Evolutionary conservation across 768 basidiomycete genomes (phyloP).

Genomic region (Lactifluus subvellereus): DNA sequence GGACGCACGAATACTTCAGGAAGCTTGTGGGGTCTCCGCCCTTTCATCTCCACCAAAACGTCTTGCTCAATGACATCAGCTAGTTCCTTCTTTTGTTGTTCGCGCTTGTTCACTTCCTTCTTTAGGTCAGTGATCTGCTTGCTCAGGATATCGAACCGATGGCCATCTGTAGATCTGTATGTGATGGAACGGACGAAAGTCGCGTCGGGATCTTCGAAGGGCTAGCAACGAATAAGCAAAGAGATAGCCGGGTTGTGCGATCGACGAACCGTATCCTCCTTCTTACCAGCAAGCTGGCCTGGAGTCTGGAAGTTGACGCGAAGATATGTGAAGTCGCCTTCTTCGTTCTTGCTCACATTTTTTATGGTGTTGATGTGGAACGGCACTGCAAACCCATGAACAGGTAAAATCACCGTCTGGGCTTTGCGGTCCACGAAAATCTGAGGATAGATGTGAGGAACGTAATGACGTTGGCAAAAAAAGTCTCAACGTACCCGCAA

Average conservation of each 20-base stretch:
- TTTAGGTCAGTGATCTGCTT: slow-evolving; percentile 94
- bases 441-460: slow-evolving; percentile 36
- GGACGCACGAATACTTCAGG: slow-evolving; percentile 92
- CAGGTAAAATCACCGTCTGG: slow-evolving; percentile 84
- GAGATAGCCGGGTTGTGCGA: neutral
- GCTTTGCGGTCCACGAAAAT: slow-evolving; percentile 89
- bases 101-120: slow-evolving; percentile 94
- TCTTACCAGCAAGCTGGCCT: slow-evolving; percentile 94
- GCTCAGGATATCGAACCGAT: slow-evolving; percentile 82
- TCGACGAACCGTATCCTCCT: slow-evolving; percentile 81
- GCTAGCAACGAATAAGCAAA: slow-evolving; percentile 39
- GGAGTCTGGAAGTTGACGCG: slow-evolving; percentile 99
- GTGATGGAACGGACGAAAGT: slow-evolving; percentile 95
- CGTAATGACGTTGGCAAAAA: neutral
- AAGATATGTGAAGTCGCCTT: slow-evolving; percentile 89
- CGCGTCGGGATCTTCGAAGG: slow-evolving; percentile 93
- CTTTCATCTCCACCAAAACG: slow-evolving; percentile 80
- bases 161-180: slow-evolving; percentile 84
- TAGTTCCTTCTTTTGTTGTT: slow-evolving; percentile 97
- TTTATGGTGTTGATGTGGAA: slow-evolving; percentile 99
- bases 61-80: slow-evolving; percentile 98
- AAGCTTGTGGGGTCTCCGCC: slow-evolving; percentile 77
- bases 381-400: slow-evolving; percentile 92
- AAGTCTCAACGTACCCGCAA: slow-evolving; percentile 53
- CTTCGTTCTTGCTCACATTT: slow-evolving; percentile 95